Conservation (phyloP, 345 rosid species). For the Aquilaria malaccensis region DNA sequence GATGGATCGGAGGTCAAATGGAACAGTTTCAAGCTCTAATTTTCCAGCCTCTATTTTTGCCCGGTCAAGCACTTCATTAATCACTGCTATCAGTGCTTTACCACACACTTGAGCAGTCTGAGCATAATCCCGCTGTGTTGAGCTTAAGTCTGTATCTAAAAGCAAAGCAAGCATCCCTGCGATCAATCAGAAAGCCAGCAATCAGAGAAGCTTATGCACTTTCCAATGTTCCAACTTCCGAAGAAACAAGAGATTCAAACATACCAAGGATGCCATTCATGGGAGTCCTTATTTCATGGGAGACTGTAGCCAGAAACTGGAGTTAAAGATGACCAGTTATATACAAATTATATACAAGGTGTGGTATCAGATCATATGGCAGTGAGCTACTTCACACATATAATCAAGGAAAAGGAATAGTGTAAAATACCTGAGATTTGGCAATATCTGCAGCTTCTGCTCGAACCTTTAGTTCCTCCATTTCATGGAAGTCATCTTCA, state of each 20-base stretch:
- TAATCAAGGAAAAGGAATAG: neutral
- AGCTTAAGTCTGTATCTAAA: conserved; percentile 79
- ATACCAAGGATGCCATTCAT: conserved; percentile 99
- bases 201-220: neutral
- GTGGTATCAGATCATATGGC: neutral
- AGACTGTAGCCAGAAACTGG: conserved; percentile 96
- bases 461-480: conserved; percentile 73
- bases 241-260: conserved; percentile 4
- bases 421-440: conserved; percentile 63
- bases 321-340: conserved; percentile 14
- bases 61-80: conserved; percentile 96
- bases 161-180: conserved; percentile 96
- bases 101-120: conserved; percentile 96
- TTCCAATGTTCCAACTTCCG: neutral
- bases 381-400: neutral
- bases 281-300: conserved; percentile 97
- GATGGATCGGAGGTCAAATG: conserved; percentile 71
- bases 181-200: conserved; percentile 7
- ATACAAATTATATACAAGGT: conserved; percentile 3
- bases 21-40: conserved; percentile 81
- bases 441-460: conserved; percentile 99
- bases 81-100: conserved; percentile 83
- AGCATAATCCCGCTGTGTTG: conserved; percentile 88
- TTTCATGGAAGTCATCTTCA: conserved; percentile 78
- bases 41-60: conserved; percentile 98